phyloP scores from a whole-genome alignment of 2,329 filamentous ascomycete genomes.

The Colletotrichum lini region DNA sequence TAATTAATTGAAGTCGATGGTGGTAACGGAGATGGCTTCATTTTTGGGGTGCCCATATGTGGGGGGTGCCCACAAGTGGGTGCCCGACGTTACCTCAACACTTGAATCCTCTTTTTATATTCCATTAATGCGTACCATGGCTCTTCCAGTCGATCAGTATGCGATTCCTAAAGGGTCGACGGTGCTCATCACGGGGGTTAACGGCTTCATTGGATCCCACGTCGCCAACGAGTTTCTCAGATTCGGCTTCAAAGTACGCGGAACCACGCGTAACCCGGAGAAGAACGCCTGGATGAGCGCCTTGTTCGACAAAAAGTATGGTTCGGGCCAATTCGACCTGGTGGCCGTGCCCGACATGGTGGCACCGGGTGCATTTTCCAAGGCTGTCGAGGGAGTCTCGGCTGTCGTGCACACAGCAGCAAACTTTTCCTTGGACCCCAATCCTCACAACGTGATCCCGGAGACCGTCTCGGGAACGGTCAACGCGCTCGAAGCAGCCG shows the following conservation, averaged over 20 bases:
- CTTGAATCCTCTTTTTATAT: too few relatives aligned
- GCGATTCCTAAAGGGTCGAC: slow-evolving; percentile 49
- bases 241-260: slow-evolving; percentile 60
- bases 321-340: slow-evolving; percentile 52
- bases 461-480: slow-evolving; percentile 48
- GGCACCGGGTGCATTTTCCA: slow-evolving; percentile 45
- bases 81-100: too few relatives aligned
- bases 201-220: slow-evolving; percentile 59
- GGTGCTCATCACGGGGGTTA: slow-evolving; percentile 59
- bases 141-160: too few relatives aligned
- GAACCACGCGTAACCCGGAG: slow-evolving; percentile 55
- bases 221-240: slow-evolving; percentile 56
- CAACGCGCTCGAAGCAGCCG: slow-evolving; percentile 46
- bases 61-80: too few relatives aligned
- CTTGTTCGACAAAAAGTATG: slow-evolving; percentile 51
- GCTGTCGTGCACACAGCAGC: slow-evolving; percentile 54
- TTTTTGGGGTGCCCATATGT: too few relatives aligned
- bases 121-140: too few relatives aligned
- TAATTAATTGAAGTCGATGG: too few relatives aligned
- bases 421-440: slow-evolving; percentile 50
- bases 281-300: slow-evolving; percentile 52
- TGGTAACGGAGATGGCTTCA: too few relatives aligned
- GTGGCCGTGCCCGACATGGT: slow-evolving; percentile 53
- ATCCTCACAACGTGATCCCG: slow-evolving; percentile 58
- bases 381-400: too few relatives aligned